Conservation (phyloP, 108 stramenopile genomes). For the Skeletonema grethae region DNA sequence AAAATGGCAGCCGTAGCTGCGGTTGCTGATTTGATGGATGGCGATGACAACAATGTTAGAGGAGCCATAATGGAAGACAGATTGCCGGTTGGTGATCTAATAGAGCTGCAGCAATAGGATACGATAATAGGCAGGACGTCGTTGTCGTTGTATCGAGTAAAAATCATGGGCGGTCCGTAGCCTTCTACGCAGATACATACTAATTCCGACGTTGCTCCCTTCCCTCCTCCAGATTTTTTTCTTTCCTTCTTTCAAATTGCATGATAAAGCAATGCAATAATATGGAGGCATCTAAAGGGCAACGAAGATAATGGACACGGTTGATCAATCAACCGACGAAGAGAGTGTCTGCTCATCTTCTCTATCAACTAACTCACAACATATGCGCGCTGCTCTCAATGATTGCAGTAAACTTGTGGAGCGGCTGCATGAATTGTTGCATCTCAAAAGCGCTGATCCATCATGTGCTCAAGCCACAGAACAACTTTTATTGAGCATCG, state of each 20-base stretch:
- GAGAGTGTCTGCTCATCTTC: not conserved
- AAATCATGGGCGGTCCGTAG: too few relatives aligned
- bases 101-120: too few relatives aligned
- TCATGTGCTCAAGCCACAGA: not conserved
- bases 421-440: not conserved
- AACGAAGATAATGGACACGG: not conserved
- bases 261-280: too few relatives aligned
- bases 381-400: not conserved
- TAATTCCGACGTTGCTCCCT: not conserved
- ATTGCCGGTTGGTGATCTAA: not conserved
- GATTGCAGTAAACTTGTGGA: not conserved
- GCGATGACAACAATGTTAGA: conserved; percentile 6
- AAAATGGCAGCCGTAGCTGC: conserved; percentile 7
- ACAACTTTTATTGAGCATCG: not conserved
- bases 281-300: too few relatives aligned
- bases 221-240: not conserved
- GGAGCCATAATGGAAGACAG: not conserved
- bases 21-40: conserved; percentile 3
- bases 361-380: not conserved
- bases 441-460: not conserved
- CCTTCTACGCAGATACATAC: not conserved
- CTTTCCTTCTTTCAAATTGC: too few relatives aligned
- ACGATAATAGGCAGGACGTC: too few relatives aligned
- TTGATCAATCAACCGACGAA: not conserved
- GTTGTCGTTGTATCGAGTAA: too few relatives aligned